Evolutionary conservation across 495 filamentous ascomycete genomes (phyloP), one percentile per base, ranked within the genome.

Genomic region (Cudoniella acicularis): DNA sequence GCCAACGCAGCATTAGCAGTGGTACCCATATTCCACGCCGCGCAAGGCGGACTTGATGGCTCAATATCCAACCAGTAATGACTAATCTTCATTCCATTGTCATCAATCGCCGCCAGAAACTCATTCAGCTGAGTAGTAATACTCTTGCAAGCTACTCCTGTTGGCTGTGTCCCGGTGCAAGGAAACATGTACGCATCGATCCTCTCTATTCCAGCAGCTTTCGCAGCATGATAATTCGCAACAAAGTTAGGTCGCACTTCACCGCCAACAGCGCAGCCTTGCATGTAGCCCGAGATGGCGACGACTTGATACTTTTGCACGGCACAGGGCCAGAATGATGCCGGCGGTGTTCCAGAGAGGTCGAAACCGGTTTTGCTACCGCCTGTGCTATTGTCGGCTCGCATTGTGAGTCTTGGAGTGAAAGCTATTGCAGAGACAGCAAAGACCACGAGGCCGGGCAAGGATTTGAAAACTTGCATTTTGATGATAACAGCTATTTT

Each of bases 61-160:
- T 56, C 54, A n/a, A 56, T 26, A 36, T 56, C 54, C 23, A 56
- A 49, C 54, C 54, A 47, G 18, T 45, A 36, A 48, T 56, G 21
- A 20, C 16, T 11, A 23, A 49, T 23, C 1, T 8, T 17, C 41
- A 56, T 46, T 4, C 20, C 18, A 36, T 46, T 49, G 2, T 20
- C 18, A 17, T 46, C 25, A 6, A 56, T 22, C 10, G 42, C 54
- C 16, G 6, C 41, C 11, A 47, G 13, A 23, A 56, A 56, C n/a
- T 56, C 54, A 8, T 20, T 23, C 11, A 56, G 18, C 22, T 56
- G 54, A 23, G 54, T 26, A 10, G 54, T 18, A 6, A 41, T 40
- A 2, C 17, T 45, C 22, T 56, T 56, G 21, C 54, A 56, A 27
- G 54, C 54, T 8, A 56, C 54, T 13, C 54, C 54, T 10, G 20